Evolutionary conservation across 768 basidiomycete species (phyloP).

Genomic region (Pholiota molesta): DNA sequence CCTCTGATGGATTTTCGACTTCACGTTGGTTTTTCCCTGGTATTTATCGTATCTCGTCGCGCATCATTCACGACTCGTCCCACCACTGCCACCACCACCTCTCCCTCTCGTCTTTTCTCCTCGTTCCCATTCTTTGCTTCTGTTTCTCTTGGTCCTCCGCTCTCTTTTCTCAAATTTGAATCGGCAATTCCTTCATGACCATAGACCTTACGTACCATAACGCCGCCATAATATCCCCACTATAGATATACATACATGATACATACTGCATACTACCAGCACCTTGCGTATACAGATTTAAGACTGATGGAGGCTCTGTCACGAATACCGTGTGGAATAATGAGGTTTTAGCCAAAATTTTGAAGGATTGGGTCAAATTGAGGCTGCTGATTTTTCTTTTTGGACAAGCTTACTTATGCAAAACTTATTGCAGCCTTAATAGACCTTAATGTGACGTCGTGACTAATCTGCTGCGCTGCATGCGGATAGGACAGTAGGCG

Average conservation of each 20-base stretch:
- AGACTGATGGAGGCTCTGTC: no score
- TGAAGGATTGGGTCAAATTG: no score
- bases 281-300: neutral
- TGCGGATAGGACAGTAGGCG: no score
- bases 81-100: neutral
- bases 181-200: neutral
- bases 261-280: neutral
- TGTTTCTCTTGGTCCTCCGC: neutral
- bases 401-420: no score
- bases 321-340: no score
- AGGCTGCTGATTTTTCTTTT: no score
- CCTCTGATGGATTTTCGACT: neutral
- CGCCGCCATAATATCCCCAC: neutral
- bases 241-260: neutral
- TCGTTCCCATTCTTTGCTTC: neutral
- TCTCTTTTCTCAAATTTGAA: neutral
- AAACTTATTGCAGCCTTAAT: no score
- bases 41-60: constrained; percentile 1
- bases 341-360: no score
- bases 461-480: no score
- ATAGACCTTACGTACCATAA: neutral
- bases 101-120: neutral
- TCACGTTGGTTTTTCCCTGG: neutral
- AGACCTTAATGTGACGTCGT: no score
- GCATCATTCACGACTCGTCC: neutral